Evolutionary conservation across 805 yeast genomes (phyloP), one percentile per base, ranked within the genome.

Genomic region (Cyberlindnera mycetangii): DNA sequence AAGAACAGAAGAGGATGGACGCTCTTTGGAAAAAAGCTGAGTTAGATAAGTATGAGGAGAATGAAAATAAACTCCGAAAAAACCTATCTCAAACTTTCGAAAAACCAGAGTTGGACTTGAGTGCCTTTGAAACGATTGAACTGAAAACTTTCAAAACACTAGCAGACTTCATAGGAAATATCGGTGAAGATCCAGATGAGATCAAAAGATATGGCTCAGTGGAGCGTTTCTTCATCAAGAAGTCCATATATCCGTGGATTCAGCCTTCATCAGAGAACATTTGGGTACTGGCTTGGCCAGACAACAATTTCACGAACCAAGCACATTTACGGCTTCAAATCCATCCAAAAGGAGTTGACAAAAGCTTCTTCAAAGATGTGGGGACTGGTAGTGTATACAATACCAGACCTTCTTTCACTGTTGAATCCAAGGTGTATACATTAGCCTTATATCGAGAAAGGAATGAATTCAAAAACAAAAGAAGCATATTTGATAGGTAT

Each of bases 71-170:
- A n/a, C 42, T 37, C 4, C 14, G 12, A 8, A 7, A 16, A 7
- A 12, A 17, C 5, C n/a, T 37, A 18, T 5, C 7, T 12, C n/a
- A 15, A 17, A 32, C 15, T 28, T 34, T 32, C 19, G 30, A 5
- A 4, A 17, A 32, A 21, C 32, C 36, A 18, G 42, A 36, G n/a
- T 5, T 21, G 14, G 42, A 44, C 27, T 27, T 17, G 19, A 32
- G n/a, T 10, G 49, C 48, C 38, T 14, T 39, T 55, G 37, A 41
- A 3, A 41, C 44, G 19, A 30, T 54, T 5, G 51, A 45, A 35
- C 34, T 58, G 4, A 44, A 66, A 3, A 65, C 76, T 1, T 66
- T 66, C 47, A 69, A 69, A 32, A 68, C 69, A 4, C 68, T 74
- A 42, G 53, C 61, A 9, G 65, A 68, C 6, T 69, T 65, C 40